Conservation (phyloP, 352 stramenopile genomes). For the Pythium utonaiense region DNA sequence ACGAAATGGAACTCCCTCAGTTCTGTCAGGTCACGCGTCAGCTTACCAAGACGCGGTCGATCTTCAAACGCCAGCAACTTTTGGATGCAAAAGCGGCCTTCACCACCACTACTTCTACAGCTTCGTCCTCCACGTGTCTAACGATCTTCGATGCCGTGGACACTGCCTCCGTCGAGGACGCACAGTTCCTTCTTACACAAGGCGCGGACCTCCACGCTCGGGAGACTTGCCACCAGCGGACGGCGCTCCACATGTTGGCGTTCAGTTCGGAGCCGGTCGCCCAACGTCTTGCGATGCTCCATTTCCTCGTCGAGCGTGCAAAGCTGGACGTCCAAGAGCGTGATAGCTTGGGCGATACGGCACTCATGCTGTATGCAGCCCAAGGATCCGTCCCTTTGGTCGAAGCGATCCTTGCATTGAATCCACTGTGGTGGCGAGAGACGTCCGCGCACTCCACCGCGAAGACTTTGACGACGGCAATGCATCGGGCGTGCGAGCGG, state of each 20-base stretch:
- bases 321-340: conserved; percentile 38
- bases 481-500: conserved; percentile 48
- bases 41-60: conserved; percentile 43
- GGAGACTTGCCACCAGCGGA: conserved; percentile 41
- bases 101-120: neutral
- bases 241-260: conserved; percentile 52
- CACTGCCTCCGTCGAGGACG: conserved; percentile 50
- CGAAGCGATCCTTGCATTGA: conserved; percentile 29
- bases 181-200: conserved; percentile 42
- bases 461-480: conserved; percentile 31
- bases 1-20: conserved; percentile 46
- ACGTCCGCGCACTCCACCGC: conserved; percentile 24
- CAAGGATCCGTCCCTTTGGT: conserved; percentile 47
- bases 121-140: conserved; percentile 4
- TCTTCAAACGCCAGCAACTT: conserved; percentile 39
- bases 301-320: conserved; percentile 38
- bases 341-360: conserved; percentile 43
- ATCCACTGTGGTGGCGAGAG: conserved; percentile 27
- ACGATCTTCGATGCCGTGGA: conserved; percentile 60
- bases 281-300: conserved; percentile 44
- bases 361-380: conserved; percentile 51
- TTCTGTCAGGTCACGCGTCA: conserved; percentile 37
- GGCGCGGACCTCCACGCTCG: conserved; percentile 35
- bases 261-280: conserved; percentile 46
- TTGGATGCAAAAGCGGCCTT: conserved; percentile 15